These are phyloP conservation scores for Acmispon strigosus DNA, from an alignment of 306 rosid genomes.

Conservation along the genomic window DNA sequence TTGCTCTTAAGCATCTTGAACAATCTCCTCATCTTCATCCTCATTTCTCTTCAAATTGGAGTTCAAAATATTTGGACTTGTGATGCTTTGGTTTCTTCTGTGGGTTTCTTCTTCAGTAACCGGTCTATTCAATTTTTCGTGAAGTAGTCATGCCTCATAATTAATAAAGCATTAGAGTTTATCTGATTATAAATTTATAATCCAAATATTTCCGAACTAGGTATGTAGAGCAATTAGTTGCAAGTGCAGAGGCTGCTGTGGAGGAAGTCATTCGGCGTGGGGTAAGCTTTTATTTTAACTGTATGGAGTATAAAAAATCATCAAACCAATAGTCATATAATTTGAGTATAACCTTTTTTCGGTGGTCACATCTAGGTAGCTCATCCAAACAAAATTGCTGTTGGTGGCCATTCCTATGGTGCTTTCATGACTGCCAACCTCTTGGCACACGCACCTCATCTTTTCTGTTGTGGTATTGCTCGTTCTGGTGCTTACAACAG, in stretches of 20 bases:
- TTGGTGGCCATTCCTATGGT: conserved; percentile 99
- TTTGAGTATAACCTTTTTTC: conserved; percentile 14
- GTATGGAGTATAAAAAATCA: background rate
- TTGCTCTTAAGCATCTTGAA: conserved; percentile 2
- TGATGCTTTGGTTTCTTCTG: conserved; percentile 11
- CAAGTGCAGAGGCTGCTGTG: conserved; percentile 96
- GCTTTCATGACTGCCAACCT: conserved; percentile 99
- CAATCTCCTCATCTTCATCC: background rate
- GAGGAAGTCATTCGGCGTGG: conserved; percentile 87
- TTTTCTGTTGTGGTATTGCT: conserved; percentile 95
- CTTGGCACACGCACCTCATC: conserved; percentile 96
- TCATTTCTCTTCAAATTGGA: conserved; percentile 9
- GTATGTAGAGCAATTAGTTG: conserved; percentile 90
- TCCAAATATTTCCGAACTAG: conserved; percentile 34
- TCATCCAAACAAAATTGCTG: conserved; percentile 84
- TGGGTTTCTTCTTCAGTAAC: conserved; percentile 9
- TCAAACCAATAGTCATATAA: background rate
- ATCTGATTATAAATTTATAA: conserved; percentile 21
- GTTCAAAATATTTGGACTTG: conserved; percentile 22
- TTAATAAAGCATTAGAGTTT: conserved; percentile 3
- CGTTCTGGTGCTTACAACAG: conserved; percentile 99
- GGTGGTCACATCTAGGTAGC: conserved; percentile 60
- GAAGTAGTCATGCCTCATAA: background rate
- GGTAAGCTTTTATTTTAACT: conserved; percentile 44
- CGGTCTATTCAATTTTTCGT: background rate